These are phyloP conservation scores for Malassezia japonica DNA, from an alignment of 1,284 basidiomycete species.

Conservation along the genomic window DNA sequence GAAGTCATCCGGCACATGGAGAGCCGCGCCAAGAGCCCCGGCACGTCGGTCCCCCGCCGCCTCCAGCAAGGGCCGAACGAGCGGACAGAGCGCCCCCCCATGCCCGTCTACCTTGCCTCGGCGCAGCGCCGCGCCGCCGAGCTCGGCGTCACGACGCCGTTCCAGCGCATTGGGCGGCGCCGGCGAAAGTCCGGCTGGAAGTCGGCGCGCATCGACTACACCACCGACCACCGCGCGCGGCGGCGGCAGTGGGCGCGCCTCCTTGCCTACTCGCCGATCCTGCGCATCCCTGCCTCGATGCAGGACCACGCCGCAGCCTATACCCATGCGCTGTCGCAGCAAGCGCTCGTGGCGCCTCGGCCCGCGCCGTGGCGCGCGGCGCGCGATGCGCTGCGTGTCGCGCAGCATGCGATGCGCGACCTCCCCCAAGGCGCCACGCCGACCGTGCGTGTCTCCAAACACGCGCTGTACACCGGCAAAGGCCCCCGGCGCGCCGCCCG, in stretches of 20 bases:
- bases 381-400: background rate
- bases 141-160: background rate
- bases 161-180: background rate
- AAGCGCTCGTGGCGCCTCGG: background rate
- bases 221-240: background rate
- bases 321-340: background rate
- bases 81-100: too few species aligned
- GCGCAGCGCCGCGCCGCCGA: too few species aligned
- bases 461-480: slow-evolving; percentile 6
- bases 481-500: background rate
- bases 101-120: too few species aligned
- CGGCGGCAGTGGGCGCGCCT: slow-evolving; percentile 10
- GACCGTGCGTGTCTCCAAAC: background rate
- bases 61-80: background rate
- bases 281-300: background rate
- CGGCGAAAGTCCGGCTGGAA: background rate
- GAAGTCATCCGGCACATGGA: too few species aligned
- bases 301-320: too few species aligned
- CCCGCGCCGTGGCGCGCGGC: background rate
- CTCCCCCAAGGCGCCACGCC: background rate
- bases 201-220: background rate
- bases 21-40: too few species aligned
- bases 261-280: slow-evolving; percentile 1
- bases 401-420: background rate
- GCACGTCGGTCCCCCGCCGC: background rate